Evolutionary conservation across 176 grass and related monocot species (phyloP).

Genomic region (Otatea glauca): DNA sequence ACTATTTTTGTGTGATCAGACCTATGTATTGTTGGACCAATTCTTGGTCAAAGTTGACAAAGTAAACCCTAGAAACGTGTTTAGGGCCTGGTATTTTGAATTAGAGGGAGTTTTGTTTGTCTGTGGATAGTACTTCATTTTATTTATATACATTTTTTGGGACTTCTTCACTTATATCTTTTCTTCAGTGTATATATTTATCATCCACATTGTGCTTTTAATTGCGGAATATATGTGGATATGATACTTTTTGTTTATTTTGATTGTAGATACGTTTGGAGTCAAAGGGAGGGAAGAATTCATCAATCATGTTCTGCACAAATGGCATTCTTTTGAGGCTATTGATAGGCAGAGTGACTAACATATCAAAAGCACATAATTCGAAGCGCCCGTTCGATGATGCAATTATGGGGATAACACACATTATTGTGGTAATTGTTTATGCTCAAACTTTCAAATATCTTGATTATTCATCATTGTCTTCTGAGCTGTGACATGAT

Average conservation of each 20-base stretch:
- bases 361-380: constrained; percentile 43
- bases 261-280: constrained; percentile 83
- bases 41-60: constrained; percentile 14
- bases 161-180: background rate
- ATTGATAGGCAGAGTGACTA: constrained; percentile 79
- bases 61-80: background rate
- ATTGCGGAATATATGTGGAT: background rate
- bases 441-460: constrained; percentile 25
- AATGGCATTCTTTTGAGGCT: constrained; percentile 95
- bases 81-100: constrained; percentile 10
- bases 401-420: constrained; percentile 72
- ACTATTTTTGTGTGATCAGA: background rate
- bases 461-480: constrained; percentile 17
- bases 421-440: constrained; percentile 90
- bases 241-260: background rate
- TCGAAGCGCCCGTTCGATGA: constrained; percentile 48
- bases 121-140: constrained; percentile 22
- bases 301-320: constrained; percentile 94
- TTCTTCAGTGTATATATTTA: constrained; percentile 22
- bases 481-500: constrained; percentile 17
- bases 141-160: background rate
- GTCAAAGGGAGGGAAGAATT: constrained; percentile 90
- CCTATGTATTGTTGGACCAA: constrained; percentile 16
- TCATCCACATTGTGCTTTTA: background rate
- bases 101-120: background rate